A percentile compares a stretch with the other conserved stretches of the same genome.
phyloP scores from a whole-genome alignment of 495 filamentous ascomycete species.

The Penicillium roqueforti region DNA sequence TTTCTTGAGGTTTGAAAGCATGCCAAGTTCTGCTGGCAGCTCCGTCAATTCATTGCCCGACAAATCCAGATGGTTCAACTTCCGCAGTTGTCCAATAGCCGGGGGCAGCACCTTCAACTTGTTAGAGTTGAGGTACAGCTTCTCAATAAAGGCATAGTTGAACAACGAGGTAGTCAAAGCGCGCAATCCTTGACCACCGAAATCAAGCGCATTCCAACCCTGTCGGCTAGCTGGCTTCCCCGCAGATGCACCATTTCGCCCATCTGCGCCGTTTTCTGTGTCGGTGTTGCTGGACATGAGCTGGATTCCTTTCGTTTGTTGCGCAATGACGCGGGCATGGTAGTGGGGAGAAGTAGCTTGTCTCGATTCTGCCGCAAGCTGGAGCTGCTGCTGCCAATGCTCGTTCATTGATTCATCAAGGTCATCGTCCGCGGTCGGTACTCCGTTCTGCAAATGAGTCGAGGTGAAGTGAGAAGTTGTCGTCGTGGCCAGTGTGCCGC shows the following conservation, averaged over 20 bases:
- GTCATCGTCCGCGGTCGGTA: conserved; percentile 51
- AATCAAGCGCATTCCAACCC: conserved; percentile 86
- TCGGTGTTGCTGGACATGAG: conserved; percentile 54
- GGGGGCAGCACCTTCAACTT: conserved; percentile 71
- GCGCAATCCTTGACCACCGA: conserved; percentile 88
- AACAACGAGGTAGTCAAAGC: conserved; percentile 76
- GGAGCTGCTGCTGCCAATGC: conserved; percentile 85
- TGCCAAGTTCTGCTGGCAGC: conserved; percentile 88
- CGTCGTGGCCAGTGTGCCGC: conserved; percentile 63
- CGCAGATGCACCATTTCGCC: conserved; percentile 55
- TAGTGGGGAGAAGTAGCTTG: conserved; percentile 60
- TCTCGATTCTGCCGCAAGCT: conserved; percentile 67
- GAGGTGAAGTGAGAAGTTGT: conserved; percentile 73
- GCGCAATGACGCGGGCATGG: conserved; percentile 57
- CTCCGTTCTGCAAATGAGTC: conserved; percentile 73
- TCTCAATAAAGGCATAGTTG: conserved; percentile 77
- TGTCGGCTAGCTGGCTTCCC: conserved; percentile 61
- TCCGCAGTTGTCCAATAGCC: conserved; percentile 73
- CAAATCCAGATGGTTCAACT: conserved; percentile 74
- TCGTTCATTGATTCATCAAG: conserved; percentile 63
- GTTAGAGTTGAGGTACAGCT: conserved; percentile 89
- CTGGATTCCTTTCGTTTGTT: conserved; percentile 58
- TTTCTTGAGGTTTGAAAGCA: conserved; percentile 81
- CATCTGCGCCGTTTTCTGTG: conserved; percentile 56
- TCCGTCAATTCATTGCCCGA: conserved; percentile 81